A percentile compares a stretch with the other conserved stretches of the same genome.
Conservation (phyloP, 1,139 yeast species). For the Lodderomyces parapsilosis region DNA sequence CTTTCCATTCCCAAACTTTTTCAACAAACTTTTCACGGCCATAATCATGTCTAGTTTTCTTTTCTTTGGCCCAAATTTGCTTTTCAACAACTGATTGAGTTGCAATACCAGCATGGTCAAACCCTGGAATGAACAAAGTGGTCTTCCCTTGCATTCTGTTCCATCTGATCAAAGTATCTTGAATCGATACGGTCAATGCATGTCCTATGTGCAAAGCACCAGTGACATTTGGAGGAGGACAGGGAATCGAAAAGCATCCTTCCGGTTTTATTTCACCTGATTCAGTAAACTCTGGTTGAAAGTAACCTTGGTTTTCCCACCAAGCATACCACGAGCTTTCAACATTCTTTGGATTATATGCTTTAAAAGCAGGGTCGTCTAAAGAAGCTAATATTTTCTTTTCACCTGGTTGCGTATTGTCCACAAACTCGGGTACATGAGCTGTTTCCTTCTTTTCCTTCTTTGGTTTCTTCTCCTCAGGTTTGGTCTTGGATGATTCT, state of each 20-base stretch:
- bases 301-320: constrained; percentile 91
- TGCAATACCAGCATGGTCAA: constrained; percentile 99
- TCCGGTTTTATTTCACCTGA: constrained; percentile 78
- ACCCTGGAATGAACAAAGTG: constrained; percentile 90
- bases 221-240: constrained; percentile 98
- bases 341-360: constrained; percentile 88
- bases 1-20: constrained; percentile 98
- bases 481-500: constrained; percentile 29
- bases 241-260: constrained; percentile 88
- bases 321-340: constrained; percentile 98
- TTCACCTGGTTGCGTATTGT: constrained; percentile 82
- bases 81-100: constrained; percentile 98
- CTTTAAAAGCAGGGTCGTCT: constrained; percentile 91
- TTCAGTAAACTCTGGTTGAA: constrained; percentile 79
- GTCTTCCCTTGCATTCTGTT: constrained; percentile 98
- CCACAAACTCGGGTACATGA: constrained; percentile 78
- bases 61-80: constrained; percentile 85
- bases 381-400: constrained; percentile 82
- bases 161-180: constrained; percentile 89
- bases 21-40: constrained; percentile 89
- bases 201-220: constrained; percentile 99
- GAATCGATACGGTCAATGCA: constrained; percentile 92
- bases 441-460: constrained; percentile 67
- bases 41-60: constrained; percentile 89
- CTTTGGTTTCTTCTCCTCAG: constrained; percentile 59